These are phyloP conservation scores for Phytophthora hybrid DNA, from an alignment of 352 stramenopile genomes.

Conservation along the genomic window DNA sequence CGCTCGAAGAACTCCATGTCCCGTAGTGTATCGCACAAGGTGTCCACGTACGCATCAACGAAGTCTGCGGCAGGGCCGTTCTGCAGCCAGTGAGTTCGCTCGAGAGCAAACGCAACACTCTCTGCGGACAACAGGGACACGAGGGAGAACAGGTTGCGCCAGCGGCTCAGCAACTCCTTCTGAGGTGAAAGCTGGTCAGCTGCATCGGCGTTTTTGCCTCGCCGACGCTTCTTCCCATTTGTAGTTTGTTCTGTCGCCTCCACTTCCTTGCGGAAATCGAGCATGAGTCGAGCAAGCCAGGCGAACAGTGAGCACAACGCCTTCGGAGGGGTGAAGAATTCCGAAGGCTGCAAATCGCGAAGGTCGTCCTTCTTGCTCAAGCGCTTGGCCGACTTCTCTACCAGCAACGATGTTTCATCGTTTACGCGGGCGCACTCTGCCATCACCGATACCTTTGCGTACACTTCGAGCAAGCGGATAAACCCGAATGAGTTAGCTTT, in stretches of 20 bases:
- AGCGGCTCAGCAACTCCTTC: conserved; percentile 61
- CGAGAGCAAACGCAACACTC: conserved; percentile 69
- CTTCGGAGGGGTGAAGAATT: conserved; percentile 67
- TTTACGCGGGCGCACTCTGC: conserved; percentile 59
- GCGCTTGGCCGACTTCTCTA: conserved; percentile 51
- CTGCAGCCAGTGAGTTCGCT: conserved; percentile 50
- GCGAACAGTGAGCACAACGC: conserved; percentile 52
- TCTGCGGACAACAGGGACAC: conserved; percentile 65
- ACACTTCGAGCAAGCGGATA: conserved; percentile 75
- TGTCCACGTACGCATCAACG: conserved; percentile 55
- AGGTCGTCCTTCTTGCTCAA: conserved; percentile 55
- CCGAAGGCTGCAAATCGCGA: conserved; percentile 59
- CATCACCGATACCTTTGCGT: conserved; percentile 68
- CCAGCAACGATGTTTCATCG: conserved; percentile 55
- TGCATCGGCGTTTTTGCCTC: conserved; percentile 41
- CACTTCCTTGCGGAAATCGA: conserved; percentile 56
- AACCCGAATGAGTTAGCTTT: conserved; percentile 66
- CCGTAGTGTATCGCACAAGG: conserved; percentile 51
- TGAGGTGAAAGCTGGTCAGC: conserved; percentile 42
- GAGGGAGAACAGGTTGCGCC: conserved; percentile 80
- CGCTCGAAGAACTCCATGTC: conserved; percentile 70
- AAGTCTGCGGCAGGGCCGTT: conserved; percentile 57
- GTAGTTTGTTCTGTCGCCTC: conserved; percentile 48
- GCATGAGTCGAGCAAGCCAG: conserved; percentile 63
- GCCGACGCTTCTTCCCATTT: conserved; percentile 59